Evolutionary conservation across 83 land plant genomes (phyloP).

Genomic region (Picea engelmannii): DNA sequence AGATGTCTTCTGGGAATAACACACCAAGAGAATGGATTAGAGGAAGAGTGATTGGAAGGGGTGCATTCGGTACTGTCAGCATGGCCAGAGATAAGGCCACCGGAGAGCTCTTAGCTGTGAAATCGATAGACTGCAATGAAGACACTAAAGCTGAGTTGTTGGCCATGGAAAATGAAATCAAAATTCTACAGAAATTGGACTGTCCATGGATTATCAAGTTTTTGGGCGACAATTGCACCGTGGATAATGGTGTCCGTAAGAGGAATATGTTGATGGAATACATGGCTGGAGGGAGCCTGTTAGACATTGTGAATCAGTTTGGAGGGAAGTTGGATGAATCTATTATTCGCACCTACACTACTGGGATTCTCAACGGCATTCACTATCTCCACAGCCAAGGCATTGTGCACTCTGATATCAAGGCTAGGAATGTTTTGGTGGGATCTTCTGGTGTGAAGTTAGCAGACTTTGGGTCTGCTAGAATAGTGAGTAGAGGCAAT

Average conservation of each 20-base stretch:
- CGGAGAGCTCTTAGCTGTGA: slow-evolving; percentile 46
- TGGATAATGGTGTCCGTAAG: slow-evolving; percentile 2
- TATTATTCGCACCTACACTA: slow-evolving; percentile 32
- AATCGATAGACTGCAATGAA: slow-evolving; percentile 37
- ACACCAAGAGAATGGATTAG: slow-evolving; percentile 13
- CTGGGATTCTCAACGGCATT: slow-evolving; percentile 42
- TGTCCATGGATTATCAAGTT: slow-evolving; percentile 50
- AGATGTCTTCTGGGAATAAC: neutral
- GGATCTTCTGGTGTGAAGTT: too few relatives aligned
- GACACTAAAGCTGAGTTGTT: neutral
- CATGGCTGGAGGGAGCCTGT: slow-evolving; percentile 55
- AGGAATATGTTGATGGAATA: slow-evolving; percentile 62
- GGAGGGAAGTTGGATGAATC: slow-evolving; percentile 39
- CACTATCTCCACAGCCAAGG: slow-evolving; percentile 36
- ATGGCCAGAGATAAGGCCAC: slow-evolving; percentile 22
- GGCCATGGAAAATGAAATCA: slow-evolving; percentile 45
- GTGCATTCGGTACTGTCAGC: slow-evolving; percentile 47
- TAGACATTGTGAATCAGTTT: slow-evolving; percentile 25
- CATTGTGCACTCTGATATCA: too few relatives aligned
- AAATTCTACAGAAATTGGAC: slow-evolving; percentile 38
- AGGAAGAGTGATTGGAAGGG: slow-evolving; percentile 44
- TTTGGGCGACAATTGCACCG: slow-evolving; percentile 21
- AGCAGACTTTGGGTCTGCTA: too few relatives aligned
- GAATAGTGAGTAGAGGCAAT: too few relatives aligned
- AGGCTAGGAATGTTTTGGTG: too few relatives aligned